Evolutionary conservation across 1,139 yeast genomes (phyloP).

Genomic region (Debaryomyces sp.): DNA sequence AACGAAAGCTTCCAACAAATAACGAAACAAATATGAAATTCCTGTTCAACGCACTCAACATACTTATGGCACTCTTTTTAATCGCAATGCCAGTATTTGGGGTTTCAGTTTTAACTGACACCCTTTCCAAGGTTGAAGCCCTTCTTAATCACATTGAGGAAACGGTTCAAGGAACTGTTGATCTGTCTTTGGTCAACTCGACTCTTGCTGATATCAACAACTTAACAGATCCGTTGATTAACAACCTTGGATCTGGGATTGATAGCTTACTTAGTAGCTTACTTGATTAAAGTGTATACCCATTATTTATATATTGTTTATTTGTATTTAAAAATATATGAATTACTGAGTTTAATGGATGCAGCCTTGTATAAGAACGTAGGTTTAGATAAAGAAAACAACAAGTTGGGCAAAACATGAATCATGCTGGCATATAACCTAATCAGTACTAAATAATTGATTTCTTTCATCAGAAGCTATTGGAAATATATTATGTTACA

Average conservation of each 20-base stretch:
- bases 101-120: slow-evolving; percentile 4
- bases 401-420: too few relatives aligned
- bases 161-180: slow-evolving; percentile 7
- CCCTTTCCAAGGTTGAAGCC: slow-evolving; percentile 8
- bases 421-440: too few relatives aligned
- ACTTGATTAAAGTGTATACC: slow-evolving; percentile 2
- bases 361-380: too few relatives aligned
- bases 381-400: neutral
- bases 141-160: slow-evolving; percentile 8
- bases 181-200: slow-evolving; percentile 7
- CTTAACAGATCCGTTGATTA: slow-evolving; percentile 9
- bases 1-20: neutral
- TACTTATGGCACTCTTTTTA: slow-evolving; percentile 6
- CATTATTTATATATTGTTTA: too few relatives aligned
- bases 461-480: too few relatives aligned
- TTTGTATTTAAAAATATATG: neutral
- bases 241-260: slow-evolving; percentile 11
- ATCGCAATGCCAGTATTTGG: slow-evolving; percentile 9
- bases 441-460: too few relatives aligned
- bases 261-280: slow-evolving; percentile 8
- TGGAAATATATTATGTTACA: too few relatives aligned
- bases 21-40: neutral
- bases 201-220: slow-evolving; percentile 8
- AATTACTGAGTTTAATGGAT: neutral
- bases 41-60: neutral